Base-by-base conservation (phyloP, 441 rosid genomes). In the Kokia cookei region DNA sequence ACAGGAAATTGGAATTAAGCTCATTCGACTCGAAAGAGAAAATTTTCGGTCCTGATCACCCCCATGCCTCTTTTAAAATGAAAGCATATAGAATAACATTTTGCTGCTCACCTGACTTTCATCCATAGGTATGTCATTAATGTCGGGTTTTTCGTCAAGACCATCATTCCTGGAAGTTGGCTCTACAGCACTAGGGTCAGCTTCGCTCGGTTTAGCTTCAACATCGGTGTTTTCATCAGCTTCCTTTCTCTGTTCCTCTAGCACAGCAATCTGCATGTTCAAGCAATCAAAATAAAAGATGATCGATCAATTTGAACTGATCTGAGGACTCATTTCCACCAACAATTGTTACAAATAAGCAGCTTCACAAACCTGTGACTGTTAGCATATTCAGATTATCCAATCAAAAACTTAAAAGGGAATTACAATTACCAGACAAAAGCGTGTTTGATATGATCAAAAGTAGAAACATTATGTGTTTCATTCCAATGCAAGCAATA, bases 141-240 rank as follows among this genome's bases (percentile, higher is more conserved):
- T 91, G 74, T 95, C 93, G 17, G 96, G 98, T 75, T 95, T 91
- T 74, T 85, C 96, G 60, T 85, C 90, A 60, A 82, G 70, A 14
- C 71, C 82, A 8, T 73, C 77, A 66, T 45, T 78, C 81, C 77
- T 84, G 43, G 87, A 65, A 75, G 77, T 82, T 59, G 78, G 79
- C 67, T 84, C 93, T 42, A 42, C 80, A 14, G 64, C 67, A 69
- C 32, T 75, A 48, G 76, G 76, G 71, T 74, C 89, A 54, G 57
- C 51, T 47, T 87, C 89, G 72, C 69, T 79, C 51, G 76, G 80
- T 75, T 86, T 88, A 32, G 76, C 83, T 72, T 91, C 94, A 7
- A 88, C 87, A 2, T 90, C 91, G 75, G 60, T 78, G 72, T 84
- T 83, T 65, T 87, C 96, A 35, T 73, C 79, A 64, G 78, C 85